A percentile compares a stretch with the other conserved stretches of the same genome.
These are phyloP conservation scores for Castanopsis chinensis DNA, from an alignment of 306 rosid species.

Conservation along the genomic window DNA sequence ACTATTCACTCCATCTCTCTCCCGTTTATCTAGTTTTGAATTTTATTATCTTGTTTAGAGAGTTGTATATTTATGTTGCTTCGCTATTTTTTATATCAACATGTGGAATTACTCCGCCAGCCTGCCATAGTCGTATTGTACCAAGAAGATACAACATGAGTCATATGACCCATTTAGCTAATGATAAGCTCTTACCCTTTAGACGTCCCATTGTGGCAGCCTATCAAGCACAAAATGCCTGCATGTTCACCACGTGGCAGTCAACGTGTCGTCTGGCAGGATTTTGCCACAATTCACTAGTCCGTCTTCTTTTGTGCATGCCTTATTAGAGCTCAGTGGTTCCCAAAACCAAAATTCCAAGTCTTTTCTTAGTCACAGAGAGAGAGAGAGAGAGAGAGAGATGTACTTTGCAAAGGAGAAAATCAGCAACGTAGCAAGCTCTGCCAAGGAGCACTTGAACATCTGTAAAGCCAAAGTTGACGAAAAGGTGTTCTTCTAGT, in stretches of 20 bases:
- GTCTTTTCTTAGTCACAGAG: neutral
- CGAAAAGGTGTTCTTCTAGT: slow-evolving; percentile 39
- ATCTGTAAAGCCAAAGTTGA: slow-evolving; percentile 53
- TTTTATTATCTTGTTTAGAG: too few relatives aligned
- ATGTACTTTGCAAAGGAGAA: slow-evolving; percentile 66
- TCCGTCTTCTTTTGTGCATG: neutral
- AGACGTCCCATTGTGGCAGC: neutral
- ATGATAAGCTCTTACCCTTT: neutral
- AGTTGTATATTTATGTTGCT: too few relatives aligned
- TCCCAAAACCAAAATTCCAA: too few relatives aligned
- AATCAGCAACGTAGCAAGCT: slow-evolving; percentile 50
- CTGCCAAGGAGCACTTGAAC: slow-evolving; percentile 48
- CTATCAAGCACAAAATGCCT: neutral
- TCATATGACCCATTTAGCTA: neutral
- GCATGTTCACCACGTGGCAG: neutral
- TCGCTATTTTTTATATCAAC: too few relatives aligned
- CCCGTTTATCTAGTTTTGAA: too few relatives aligned
- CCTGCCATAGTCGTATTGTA: too few relatives aligned
- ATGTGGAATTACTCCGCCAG: too few relatives aligned
- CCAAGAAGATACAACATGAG: too few relatives aligned
- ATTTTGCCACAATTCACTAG: neutral
- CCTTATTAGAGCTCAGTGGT: neutral
- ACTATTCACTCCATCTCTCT: too few relatives aligned
- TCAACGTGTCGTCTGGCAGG: neutral
- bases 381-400: neutral